Percentiles rank a stretch among this genome's conserved stretches.
These are phyloP conservation scores for Colletotrichum nymphaeae DNA, from an alignment of 2,329 filamentous ascomycete genomes.

Conservation along the genomic window DNA sequence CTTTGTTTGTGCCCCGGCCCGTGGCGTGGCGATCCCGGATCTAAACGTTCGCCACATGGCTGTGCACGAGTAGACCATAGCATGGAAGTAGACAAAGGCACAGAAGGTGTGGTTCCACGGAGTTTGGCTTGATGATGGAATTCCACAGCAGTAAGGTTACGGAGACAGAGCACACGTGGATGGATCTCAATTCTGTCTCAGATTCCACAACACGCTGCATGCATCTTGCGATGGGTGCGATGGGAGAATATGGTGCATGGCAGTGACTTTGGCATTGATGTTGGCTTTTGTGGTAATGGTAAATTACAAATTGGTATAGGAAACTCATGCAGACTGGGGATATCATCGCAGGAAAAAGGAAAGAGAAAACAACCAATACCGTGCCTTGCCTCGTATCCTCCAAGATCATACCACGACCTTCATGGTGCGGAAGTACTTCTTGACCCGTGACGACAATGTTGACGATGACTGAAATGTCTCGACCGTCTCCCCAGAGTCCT, in stretches of 20 bases:
- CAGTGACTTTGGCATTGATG: neutral
- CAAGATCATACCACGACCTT: neutral
- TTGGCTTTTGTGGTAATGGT: neutral
- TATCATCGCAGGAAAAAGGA: neutral
- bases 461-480: slow-evolving; percentile 25
- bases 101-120: neutral
- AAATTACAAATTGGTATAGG: slow-evolving; percentile 3
- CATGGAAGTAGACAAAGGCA: neutral
- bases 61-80: neutral
- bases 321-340: neutral
- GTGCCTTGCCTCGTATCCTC: neutral
- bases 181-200: neutral
- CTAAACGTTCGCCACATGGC: neutral
- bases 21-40: neutral
- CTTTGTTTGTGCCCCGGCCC: neutral
- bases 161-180: neutral
- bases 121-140: neutral
- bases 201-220: neutral
- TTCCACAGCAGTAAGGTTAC: neutral
- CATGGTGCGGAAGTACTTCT: slow-evolving; percentile 26
- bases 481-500: slow-evolving; percentile 24
- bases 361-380: neutral
- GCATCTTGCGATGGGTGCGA: neutral
- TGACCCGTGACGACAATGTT: slow-evolving; percentile 10
- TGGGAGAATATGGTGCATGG: neutral